Conservation (phyloP, 2,329 filamentous ascomycete species). For the Davidsoniella eucalypti region DNA sequence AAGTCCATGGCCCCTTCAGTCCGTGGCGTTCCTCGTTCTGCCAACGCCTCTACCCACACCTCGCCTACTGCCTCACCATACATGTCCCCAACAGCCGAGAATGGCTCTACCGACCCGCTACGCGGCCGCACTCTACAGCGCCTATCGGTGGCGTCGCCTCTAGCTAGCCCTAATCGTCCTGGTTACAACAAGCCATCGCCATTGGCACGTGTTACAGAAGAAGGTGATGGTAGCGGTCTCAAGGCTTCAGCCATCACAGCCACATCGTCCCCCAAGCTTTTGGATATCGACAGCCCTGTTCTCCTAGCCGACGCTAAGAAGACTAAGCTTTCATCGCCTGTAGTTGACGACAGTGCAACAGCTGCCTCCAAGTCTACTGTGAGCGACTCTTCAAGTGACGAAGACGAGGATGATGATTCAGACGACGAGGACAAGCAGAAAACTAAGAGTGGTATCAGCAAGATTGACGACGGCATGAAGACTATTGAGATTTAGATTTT, state of each 20-base stretch:
- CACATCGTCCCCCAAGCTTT: constrained; percentile 32
- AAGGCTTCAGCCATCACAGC: constrained; percentile 23
- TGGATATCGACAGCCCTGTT: constrained; percentile 37
- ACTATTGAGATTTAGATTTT: constrained; percentile 40
- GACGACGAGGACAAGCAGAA: constrained; percentile 23
- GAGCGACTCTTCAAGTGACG: constrained; percentile 1
- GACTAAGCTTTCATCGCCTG: constrained; percentile 22
- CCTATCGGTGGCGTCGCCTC: constrained; percentile 42
- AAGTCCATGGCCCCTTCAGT: constrained; percentile 30
- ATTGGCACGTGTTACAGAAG: constrained; percentile 59
- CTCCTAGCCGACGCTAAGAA: constrained; percentile 23
- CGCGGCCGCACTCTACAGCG: constrained; percentile 59
- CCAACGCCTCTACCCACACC: constrained; percentile 16
- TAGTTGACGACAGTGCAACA: constrained; percentile 17
- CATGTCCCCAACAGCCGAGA: constrained; percentile 42
- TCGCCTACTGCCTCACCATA: constrained; percentile 40
- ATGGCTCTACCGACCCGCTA: constrained; percentile 30
- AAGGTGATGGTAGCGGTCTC: constrained; percentile 22
- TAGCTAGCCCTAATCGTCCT: constrained; percentile 47
- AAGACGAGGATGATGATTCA: constrained; percentile 22
- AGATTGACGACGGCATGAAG: constrained; percentile 36
- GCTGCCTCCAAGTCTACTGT: constrained; percentile 19
- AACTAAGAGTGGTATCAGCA: constrained; percentile 25
- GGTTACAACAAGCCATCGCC: constrained; percentile 54
- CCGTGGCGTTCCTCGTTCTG: constrained; percentile 20